Conservation (phyloP, 129 eudicot species). For the Flaveria linearis region DNA sequence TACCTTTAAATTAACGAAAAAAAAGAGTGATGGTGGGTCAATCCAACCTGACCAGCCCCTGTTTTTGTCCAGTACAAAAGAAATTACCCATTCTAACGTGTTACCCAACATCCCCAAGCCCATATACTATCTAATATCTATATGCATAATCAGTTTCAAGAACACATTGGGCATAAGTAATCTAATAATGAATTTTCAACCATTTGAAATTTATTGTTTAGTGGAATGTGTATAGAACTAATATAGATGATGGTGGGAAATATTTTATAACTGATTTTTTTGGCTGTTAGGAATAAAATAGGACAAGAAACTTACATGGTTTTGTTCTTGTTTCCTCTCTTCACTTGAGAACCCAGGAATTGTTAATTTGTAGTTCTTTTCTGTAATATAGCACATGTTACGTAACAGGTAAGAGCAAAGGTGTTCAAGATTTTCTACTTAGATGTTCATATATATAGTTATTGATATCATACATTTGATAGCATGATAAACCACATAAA, state of each 20-base stretch:
- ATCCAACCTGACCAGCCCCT: background rate
- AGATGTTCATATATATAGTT: background rate
- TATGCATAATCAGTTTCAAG: background rate
- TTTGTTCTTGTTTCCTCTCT: conserved; percentile 57
- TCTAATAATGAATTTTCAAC: background rate
- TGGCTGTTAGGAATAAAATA: background rate
- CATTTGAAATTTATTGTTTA: background rate
- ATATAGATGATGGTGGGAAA: background rate
- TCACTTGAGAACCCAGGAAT: conserved; percentile 95
- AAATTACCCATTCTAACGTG: background rate
- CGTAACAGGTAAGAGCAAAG: background rate
- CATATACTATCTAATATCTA: background rate
- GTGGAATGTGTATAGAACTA: background rate
- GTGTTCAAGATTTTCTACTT: background rate
- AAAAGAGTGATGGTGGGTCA: background rate
- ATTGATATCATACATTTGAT: conserved; percentile 1
- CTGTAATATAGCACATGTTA: conserved; percentile 46
- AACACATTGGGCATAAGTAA: background rate
- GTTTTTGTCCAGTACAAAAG: background rate
- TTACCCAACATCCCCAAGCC: background rate
- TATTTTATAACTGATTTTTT: background rate
- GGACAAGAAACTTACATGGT: conserved; percentile 51
- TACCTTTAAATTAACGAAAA: background rate
- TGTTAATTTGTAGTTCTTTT: conserved; percentile 68
- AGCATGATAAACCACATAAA: background rate